Base-by-base conservation (phyloP, 306 rosid genomes). In the Glycine soja region DNA sequence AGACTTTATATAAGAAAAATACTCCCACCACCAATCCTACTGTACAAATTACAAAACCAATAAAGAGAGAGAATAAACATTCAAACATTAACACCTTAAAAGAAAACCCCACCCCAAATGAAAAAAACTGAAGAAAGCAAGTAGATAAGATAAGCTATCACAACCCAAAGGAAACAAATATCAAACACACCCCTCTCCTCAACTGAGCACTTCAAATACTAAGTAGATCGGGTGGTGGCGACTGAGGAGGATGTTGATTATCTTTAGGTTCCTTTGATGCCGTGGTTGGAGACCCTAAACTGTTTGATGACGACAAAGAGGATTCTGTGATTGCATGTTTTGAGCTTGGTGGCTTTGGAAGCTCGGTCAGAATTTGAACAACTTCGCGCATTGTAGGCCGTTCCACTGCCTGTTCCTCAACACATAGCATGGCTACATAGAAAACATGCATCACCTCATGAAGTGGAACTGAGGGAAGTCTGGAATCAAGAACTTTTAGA, bases 341-440 rank as follows among this genome's bases (percentile, higher is more conserved):
- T 61, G 97, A 84, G 70, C 46, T 36, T 2, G 90, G 91, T 30
- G 91, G 79, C 82, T 90, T 91, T 47, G 98, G 98, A 53, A 93
- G 90, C 80, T 90, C 91, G 2, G 95, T 90, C 11, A 94, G 88
- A 87, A 94, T 91, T 74, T 89, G 92, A 70, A 94, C 95, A 11
- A 94, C 98, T 70, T 94, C 97, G 24, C 98, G 88, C 97, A 94
- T 94, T 3, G 97, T 92, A 19, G 98, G 98, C 72, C 98, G 68
- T 11, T 88, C 88, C 1, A 87, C 88, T 8, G 97, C 94, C 8
- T 92, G 91, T 53, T 94, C 97, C 40, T 92, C 92, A 0, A 94
- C 98, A 52, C 98, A 92, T 77, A 94, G 80, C 92, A 92, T 94
- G 14, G 98, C 97, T 53, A 92, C 89, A 82, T 89, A 89, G 90